These are phyloP conservation scores for Echites panduratus DNA, from an alignment of 257 asterid genomes.

Conservation along the genomic window DNA sequence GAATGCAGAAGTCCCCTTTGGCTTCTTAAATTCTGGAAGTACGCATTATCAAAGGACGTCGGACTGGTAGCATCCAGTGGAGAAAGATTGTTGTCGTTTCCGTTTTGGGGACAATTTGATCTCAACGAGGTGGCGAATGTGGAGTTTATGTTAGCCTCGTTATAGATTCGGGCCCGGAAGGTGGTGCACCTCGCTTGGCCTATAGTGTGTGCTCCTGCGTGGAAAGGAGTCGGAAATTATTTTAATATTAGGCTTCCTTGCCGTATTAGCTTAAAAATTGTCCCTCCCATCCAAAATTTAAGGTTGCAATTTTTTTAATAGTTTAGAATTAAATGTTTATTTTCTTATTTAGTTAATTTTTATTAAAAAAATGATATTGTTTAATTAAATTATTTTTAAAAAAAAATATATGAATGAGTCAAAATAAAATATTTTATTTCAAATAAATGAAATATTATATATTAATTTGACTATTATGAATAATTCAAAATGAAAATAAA, in stretches of 20 bases:
- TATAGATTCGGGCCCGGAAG: slow-evolving; percentile 48
- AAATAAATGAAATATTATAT: too few species aligned
- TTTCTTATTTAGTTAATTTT: too few species aligned
- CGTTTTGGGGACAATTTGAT: slow-evolving; percentile 43
- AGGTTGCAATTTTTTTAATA: too few species aligned
- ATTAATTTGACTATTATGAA: too few species aligned
- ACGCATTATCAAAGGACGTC: slow-evolving; percentile 38
- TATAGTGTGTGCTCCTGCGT: slow-evolving; percentile 45
- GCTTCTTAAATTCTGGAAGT: slow-evolving; percentile 31
- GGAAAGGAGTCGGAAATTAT: not conserved
- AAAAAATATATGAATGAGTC: too few species aligned
- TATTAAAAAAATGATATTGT: too few species aligned
- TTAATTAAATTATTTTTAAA: too few species aligned
- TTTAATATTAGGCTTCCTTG: too few species aligned
- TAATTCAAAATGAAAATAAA: not conserved
- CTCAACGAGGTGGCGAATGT: slow-evolving; percentile 31
- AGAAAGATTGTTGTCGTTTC: slow-evolving; percentile 34
- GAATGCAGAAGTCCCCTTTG: slow-evolving; percentile 57
- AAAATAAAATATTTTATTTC: too few species aligned
- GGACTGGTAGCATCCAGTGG: slow-evolving; percentile 44
- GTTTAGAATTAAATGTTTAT: too few species aligned
- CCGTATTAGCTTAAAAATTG: too few species aligned
- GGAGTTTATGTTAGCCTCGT: slow-evolving; percentile 51
- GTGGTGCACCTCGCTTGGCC: slow-evolving; percentile 57
- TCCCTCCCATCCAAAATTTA: too few species aligned